These are phyloP conservation scores for Miamiensis avidus DNA, from an alignment of 169 alveolate genomes.

Conservation along the genomic window DNA sequence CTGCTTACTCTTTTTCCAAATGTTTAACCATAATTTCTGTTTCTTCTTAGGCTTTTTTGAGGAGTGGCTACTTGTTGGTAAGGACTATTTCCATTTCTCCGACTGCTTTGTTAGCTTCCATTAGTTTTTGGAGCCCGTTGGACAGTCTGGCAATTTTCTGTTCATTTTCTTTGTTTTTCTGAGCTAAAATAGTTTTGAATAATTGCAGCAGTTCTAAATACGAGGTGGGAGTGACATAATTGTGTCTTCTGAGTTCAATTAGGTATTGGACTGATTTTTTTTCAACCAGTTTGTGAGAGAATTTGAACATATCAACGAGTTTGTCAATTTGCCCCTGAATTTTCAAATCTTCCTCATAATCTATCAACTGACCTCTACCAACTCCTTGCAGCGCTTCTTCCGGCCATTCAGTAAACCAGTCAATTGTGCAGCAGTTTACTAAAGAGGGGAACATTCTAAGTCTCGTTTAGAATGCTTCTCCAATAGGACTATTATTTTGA, in stretches of 20 bases:
- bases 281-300: constrained; percentile 92
- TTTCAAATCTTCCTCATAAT: constrained; percentile 72
- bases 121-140: constrained; percentile 79
- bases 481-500: no score
- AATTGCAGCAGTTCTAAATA: constrained; percentile 73
- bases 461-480: constrained; percentile 89
- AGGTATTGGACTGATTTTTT: constrained; percentile 76
- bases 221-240: constrained; percentile 87
- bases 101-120: constrained; percentile 72
- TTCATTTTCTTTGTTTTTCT: constrained; percentile 76
- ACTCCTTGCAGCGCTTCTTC: constrained; percentile 93
- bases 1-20: constrained; percentile 74
- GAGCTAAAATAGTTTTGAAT: constrained; percentile 71
- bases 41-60: constrained; percentile 76
- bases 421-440: constrained; percentile 93
- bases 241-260: constrained; percentile 74
- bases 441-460: constrained; percentile 95
- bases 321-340: constrained; percentile 51
- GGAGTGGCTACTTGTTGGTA: constrained; percentile 79
- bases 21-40: constrained; percentile 79
- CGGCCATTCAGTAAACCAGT: constrained; percentile 97
- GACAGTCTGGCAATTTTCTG: constrained; percentile 69
- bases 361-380: constrained; percentile 86
- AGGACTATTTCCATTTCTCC: constrained; percentile 78
- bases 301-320: constrained; percentile 86